Base-by-base conservation (phyloP, 306 rosid species). In the Gastrolobium villosum region DNA sequence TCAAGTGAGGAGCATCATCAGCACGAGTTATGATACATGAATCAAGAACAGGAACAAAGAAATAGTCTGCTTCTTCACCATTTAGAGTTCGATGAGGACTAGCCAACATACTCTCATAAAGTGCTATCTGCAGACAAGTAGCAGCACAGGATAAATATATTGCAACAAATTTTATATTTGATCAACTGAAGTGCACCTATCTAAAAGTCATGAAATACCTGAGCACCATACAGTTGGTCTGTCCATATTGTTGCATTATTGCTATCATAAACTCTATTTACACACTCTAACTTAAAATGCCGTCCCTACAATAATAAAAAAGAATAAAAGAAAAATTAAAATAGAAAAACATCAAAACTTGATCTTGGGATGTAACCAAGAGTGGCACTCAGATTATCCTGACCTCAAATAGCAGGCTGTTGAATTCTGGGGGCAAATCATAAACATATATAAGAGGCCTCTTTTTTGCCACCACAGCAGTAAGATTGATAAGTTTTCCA, bases 21-120 rank as follows among this genome's bases (percentile, higher is more conserved):
- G 98, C 98, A 6, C 98, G 99, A 79, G 91, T 88, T 76, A 95
- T 95, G 81, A 95, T 87, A 83, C 99, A 95, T 48, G 97, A 84
- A 91, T 95, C 99, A 75, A 95, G 98, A 83, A 90, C 96, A 44
- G 99, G 99, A 81, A 91, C 98, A 76, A 89, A 95, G 93, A 89
- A 95, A 87, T 84, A 95, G 61, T 95, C 99, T 65, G 99, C 99
- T 84, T 95, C 98, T 79, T 89, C 96, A 44, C 98, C 99, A 44
- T 88, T 89, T 84, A 89, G 81, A 62, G 99, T 95, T 81, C 99
- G 87, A 82, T 95, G 83, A 37, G 96, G 92, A 87, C 99, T 95
- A 72, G 97, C 94, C 75, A 95, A 85, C 82, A 95, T 79, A 71
- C 93, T 93, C 79, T 95, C 99, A 60, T 88, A 95, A 76, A 95